Base-by-base conservation (phyloP, 169 alveolate species). In the Eimeria acervulina region DNA sequence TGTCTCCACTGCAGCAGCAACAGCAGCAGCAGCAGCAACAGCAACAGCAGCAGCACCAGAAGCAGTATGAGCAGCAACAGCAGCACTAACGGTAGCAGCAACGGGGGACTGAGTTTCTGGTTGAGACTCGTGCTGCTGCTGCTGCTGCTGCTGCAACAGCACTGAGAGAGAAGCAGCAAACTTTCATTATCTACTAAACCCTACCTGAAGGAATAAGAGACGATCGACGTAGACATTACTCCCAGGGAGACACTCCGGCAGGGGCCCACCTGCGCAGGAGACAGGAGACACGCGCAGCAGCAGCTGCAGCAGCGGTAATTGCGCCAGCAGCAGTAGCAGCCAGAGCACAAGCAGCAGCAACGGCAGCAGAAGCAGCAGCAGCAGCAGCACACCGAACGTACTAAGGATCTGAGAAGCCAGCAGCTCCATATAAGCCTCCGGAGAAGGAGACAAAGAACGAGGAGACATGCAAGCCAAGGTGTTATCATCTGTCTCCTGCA, bases 241-340 rank as follows among this genome's bases (percentile, higher is more conserved):
- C 47, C 84, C 84, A 2, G 84, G 52, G 26, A 72, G 84, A 72
- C 84, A 36, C 51, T 72, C 84, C 47, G 84, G 84, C 33, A 72
- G 84, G 26, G 84, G 84, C 1, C 84, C 51, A 23, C 84, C 84
- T 72, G 42, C 84, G 51, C n/a, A 38, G 84, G 15, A 33, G 15
- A 72, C 47, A 72, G 51, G 47, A 28, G 36, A 72, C 51, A 72
- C 42, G n/a, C 84, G 51, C 52, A 23, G 33, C 42, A 23, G 84
- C 84, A 36, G 26, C 36, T 7, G 31, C 59, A 76, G n/a, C n/a
- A 76, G 13, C 87, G 59, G 42, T 12, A 42, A 28, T 7, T 10
- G 61, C 61, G 19, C 0, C 44, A 12, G 33, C 17, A 38, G 55
- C 87, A 76, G 12, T 26, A 76, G 52, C 33, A 38, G 55, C 87